Base-by-base conservation (phyloP, 768 basidiomycete genomes). In the Terana coerulea region DNA sequence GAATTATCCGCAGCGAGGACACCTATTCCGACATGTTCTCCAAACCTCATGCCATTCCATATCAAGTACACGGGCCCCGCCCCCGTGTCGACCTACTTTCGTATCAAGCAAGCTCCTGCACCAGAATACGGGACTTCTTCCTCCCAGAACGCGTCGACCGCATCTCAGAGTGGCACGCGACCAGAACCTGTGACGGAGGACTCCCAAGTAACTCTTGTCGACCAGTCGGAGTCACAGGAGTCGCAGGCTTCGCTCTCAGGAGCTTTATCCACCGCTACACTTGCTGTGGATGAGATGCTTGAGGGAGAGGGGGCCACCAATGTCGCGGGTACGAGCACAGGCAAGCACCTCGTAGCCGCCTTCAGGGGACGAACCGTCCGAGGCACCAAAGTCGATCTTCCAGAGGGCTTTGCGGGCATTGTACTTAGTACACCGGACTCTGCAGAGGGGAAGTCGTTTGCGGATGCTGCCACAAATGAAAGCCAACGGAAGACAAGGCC, bases 21-120 rank as follows among this genome's bases (percentile, higher is more conserved):
- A 21, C 29, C 61, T 14, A 57, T 78, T 9, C 63, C 69, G n/a
- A 51, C 56, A 63, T 81, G 78, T 41, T 71, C 68, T 2, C 88
- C 87, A 1, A 76, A 83, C 61, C 75, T 94, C 26, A 90, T 94
- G 87, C 91, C 91, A 4, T 93, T 94, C 56, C 81, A 86, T 58
- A 82, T 92, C 41, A 67, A 74, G 11, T 81, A 90, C 65, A 72
- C 76, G 9, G 91, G 91, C 0, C 75, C 76, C 17, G 89, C 90
- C 1, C 81, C 84, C 5, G 71, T 92, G 15, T 85, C 84, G 3
- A 84, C 84, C 5, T 93, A 84, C 65, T 83, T 92, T 65, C 77
- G 75, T 39, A 72, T 84, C 47, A 75, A 75, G 48, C 65, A 71
- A 3, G 62, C 61, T n/a, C 64, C 65, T 3, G 30, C 61, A 17